These are phyloP conservation scores for Aspergillus diversus DNA, from an alignment of 495 filamentous ascomycete genomes.

Conservation along the genomic window DNA sequence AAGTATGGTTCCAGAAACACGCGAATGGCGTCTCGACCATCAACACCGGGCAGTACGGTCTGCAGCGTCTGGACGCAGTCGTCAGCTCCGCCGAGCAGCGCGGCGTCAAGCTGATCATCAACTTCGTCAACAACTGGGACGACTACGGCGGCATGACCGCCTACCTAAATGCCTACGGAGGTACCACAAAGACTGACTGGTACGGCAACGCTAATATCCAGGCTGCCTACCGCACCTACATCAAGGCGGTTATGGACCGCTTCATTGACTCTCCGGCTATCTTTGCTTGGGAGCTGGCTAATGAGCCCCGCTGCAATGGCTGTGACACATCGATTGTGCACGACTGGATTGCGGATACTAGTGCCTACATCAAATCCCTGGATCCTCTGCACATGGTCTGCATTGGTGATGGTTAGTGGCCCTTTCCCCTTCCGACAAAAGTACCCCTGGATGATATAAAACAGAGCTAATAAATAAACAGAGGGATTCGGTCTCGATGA, in stretches of 20 bases:
- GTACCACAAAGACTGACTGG: constrained; percentile 41
- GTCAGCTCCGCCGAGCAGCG: constrained; percentile 58
- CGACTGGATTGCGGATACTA: constrained; percentile 63
- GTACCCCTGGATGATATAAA: too few relatives aligned
- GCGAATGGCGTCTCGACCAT: constrained; percentile 57
- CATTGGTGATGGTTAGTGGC: constrained; percentile 54
- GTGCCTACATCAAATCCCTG: constrained; percentile 66
- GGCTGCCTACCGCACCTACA: constrained; percentile 63
- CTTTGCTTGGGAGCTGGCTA: constrained; percentile 74
- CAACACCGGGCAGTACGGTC: constrained; percentile 68
- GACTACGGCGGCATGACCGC: constrained; percentile 71
- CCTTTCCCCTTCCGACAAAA: neutral
- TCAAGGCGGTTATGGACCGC: constrained; percentile 62
- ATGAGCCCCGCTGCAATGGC: constrained; percentile 70
- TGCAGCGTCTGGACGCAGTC: constrained; percentile 69
- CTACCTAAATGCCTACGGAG: constrained; percentile 58
- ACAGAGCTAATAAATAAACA: neutral
- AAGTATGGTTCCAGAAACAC: constrained; percentile 65
- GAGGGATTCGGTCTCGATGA: constrained; percentile 45
- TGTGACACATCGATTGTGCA: constrained; percentile 61
- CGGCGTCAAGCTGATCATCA: constrained; percentile 63
- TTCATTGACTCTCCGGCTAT: constrained; percentile 62
- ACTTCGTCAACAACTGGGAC: constrained; percentile 61
- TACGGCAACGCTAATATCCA: constrained; percentile 62
- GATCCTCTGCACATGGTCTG: constrained; percentile 69